Conservation (phyloP, 1,139 yeast genomes). For the Lodderomyces jiufengensis region DNA sequence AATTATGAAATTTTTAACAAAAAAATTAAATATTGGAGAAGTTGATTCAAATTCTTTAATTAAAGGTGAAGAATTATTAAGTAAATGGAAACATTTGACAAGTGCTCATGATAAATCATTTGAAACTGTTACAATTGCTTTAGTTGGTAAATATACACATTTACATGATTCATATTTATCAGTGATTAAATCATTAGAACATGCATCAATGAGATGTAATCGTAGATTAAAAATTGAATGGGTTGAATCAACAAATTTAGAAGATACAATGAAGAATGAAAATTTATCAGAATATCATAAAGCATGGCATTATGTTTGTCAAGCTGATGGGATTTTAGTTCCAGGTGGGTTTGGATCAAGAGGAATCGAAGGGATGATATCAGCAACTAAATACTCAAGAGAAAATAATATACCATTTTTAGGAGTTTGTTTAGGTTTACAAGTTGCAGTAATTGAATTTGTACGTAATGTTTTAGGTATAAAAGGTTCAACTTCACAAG, state of each 20-base stretch:
- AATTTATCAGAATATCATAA: conserved; percentile 81
- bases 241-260: conserved; percentile 94
- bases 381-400: conserved; percentile 97
- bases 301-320: conserved; percentile 93
- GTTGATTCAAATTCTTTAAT: conserved; percentile 52
- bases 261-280: conserved; percentile 58
- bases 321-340: conserved; percentile 94
- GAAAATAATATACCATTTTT: conserved; percentile 89
- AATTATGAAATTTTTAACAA: conserved; percentile 68
- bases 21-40: conserved; percentile 62
- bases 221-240: conserved; percentile 84
- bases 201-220: conserved; percentile 85
- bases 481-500: conserved; percentile 74
- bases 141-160: conserved; percentile 96
- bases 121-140: conserved; percentile 87
- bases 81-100: conserved; percentile 79
- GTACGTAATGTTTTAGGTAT: conserved; percentile 77
- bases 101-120: conserved; percentile 72
- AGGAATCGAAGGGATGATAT: conserved; percentile 97
- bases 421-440: conserved; percentile 97
- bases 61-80: conserved; percentile 67
- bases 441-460: conserved; percentile 93
- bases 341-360: conserved; percentile 98
- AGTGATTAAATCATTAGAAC: conserved; percentile 93
- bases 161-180: conserved; percentile 93